Evolutionary conservation across 1,139 yeast genomes (phyloP).

Genomic region (Nakaseomyces uthaithaninus): DNA sequence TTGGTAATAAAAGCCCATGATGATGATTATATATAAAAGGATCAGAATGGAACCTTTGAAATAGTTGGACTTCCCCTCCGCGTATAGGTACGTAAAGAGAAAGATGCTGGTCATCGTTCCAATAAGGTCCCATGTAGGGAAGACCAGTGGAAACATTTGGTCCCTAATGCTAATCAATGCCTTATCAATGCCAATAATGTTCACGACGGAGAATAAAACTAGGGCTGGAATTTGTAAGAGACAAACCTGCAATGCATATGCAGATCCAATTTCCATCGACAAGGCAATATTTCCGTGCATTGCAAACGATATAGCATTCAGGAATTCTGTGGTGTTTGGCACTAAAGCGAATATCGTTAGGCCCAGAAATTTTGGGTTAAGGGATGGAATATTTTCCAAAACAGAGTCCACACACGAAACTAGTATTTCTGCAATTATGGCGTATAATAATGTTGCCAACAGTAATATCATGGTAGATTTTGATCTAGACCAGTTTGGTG

Average conservation of each 20-base stretch:
- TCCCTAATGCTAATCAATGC: constrained; percentile 37
- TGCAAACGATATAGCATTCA: constrained; percentile 96
- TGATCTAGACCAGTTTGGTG: constrained; percentile 90
- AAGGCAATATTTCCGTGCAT: constrained; percentile 91
- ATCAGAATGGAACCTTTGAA: constrained; percentile 90
- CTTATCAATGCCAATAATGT: constrained; percentile 25
- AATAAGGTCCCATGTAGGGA: constrained; percentile 93
- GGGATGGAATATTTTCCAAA: constrained; percentile 58
- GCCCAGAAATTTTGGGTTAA: constrained; percentile 81
- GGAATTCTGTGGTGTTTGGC: constrained; percentile 93
- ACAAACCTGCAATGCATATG: constrained; percentile 96
- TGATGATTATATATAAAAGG: constrained; percentile 65
- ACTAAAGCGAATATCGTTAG: constrained; percentile 91
- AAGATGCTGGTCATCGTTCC: constrained; percentile 82
- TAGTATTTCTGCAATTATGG: constrained; percentile 87
- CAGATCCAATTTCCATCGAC: constrained; percentile 96
- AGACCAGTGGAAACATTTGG: constrained; percentile 68
- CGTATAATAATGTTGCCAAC: constrained; percentile 79
- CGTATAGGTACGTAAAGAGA: constrained; percentile 85
- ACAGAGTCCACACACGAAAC: constrained; percentile 94
- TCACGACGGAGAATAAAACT: constrained; percentile 62
- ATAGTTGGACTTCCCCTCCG: constrained; percentile 93
- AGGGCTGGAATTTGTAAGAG: constrained; percentile 87
- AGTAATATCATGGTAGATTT: constrained; percentile 81
- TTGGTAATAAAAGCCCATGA: constrained; percentile 76